These are phyloP conservation scores for Penicillium sp. DNA, from an alignment of 2,329 filamentous ascomycete species.

Conservation along the genomic window DNA sequence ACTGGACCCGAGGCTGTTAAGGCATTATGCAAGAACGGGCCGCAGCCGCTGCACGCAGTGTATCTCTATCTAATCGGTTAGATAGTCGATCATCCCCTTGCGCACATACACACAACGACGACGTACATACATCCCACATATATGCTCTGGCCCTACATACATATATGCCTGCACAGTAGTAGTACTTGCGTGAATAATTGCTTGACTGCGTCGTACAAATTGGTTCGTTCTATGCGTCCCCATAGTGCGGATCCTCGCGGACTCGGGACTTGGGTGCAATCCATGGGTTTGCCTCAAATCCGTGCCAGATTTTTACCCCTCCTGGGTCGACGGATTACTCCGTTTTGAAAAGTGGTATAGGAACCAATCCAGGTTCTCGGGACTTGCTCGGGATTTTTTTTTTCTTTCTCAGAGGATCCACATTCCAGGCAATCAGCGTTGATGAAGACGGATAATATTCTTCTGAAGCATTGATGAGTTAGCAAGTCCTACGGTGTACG, in stretches of 20 bases:
- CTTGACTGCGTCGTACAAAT: no score
- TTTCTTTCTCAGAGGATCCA: not conserved
- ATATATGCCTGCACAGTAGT: no score
- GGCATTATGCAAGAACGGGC: conserved; percentile 7
- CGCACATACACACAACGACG: not conserved
- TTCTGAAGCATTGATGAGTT: no score
- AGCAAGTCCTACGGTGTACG: no score
- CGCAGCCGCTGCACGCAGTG: conserved; percentile 9
- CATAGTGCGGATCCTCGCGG: not conserved
- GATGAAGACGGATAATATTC: not conserved
- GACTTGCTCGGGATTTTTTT: not conserved
- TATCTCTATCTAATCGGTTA: not conserved
- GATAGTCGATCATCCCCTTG: not conserved
- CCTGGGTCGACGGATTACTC: not conserved
- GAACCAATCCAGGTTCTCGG: not conserved
- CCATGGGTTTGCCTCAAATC: not conserved
- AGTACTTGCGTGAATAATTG: no score
- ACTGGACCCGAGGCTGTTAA: conserved; percentile 1
- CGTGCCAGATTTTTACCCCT: not conserved
- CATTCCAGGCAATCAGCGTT: not conserved
- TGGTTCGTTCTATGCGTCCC: not conserved
- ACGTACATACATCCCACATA: not conserved
- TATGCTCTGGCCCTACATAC: no score
- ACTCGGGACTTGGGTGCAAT: not conserved
- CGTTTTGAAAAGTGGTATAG: not conserved